Evolutionary conservation across 345 rosid species (phyloP), one percentile per base, ranked within the genome.

Genomic region (Pistacia vera): DNA sequence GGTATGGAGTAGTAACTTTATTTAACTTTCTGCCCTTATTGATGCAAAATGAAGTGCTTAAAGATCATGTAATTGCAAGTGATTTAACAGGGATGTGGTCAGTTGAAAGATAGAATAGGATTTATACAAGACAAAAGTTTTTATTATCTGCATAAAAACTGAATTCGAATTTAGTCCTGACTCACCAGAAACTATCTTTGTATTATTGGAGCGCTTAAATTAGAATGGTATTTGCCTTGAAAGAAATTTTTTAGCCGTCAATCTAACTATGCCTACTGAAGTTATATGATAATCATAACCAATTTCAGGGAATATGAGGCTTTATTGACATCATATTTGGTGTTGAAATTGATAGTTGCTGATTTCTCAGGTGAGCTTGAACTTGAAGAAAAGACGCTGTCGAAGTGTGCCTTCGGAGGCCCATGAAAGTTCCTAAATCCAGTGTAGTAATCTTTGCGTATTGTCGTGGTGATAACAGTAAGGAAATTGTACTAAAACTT

Each of bases 341-440:
- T 69, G 3, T 68, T 16, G 25, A 54, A 11, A 6, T 16, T 28
- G 46, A 41, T 41, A 41, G 9, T 41, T 41, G 46, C 38, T 66
- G 8, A 25, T 55, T 41, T 74, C 68, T 78, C 82, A 80, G 88
- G 83, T 30, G 72, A 75, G 58, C 71, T 48, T 73, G 75, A 76
- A 52, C 71, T 48, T 73, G 75, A 76, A 44, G 60, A 77, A 58
- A 71, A 74, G 84, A 59, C 52, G 63, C 20, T 25, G 83, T 62
- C 63, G 35, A 17, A 79, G 81, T 17, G 55, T 58, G 33, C 20
- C 78, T 3, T 22, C 33, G 22, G 64, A 78, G 49, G 49, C 56
- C 67, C 63, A 10, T 33, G 81, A 22, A 18, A 66, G 75, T 59
- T 57, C 54, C 28, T 77, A 58, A 79, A 72, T 18, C 71, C 70